These are phyloP conservation scores for Populus davidiana DNA, from an alignment of 345 rosid genomes.

Conservation along the genomic window DNA sequence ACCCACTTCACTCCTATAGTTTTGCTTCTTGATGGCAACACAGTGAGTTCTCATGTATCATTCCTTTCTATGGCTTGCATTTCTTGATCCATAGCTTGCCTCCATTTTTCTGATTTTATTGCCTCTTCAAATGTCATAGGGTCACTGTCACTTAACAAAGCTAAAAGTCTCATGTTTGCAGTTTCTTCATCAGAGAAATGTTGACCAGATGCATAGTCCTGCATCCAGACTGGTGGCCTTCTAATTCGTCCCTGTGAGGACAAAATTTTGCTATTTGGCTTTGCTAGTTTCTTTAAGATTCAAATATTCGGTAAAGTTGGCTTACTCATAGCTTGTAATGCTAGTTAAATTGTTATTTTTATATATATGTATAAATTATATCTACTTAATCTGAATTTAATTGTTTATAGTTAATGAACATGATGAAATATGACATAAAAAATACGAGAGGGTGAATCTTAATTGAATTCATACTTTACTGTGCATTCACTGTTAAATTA, in stretches of 20 bases:
- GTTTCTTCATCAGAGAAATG: accelerated
- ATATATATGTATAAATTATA: too few species aligned
- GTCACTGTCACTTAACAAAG: background rate
- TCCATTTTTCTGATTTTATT: background rate
- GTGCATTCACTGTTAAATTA: too few species aligned
- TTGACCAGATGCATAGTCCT: background rate
- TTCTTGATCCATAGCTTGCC: background rate
- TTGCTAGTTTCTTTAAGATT: too few species aligned
- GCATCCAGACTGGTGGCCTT: too few species aligned
- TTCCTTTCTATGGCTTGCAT: background rate
- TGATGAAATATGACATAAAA: too few species aligned
- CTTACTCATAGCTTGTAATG: too few species aligned
- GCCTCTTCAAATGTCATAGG: background rate
- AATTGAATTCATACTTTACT: too few species aligned
- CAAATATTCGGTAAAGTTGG: too few species aligned
- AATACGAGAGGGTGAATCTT: too few species aligned
- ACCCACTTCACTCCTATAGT: background rate
- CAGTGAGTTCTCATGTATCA: background rate
- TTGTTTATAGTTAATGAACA: too few species aligned
- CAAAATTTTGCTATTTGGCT: background rate
- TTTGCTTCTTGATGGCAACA: background rate
- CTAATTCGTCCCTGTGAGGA: accelerated
- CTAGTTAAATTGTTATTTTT: too few species aligned
- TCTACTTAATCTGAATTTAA: too few species aligned
- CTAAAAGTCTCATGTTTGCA: background rate